Conservation (phyloP, 768 basidiomycete genomes). For the Boletus patriciae region DNA sequence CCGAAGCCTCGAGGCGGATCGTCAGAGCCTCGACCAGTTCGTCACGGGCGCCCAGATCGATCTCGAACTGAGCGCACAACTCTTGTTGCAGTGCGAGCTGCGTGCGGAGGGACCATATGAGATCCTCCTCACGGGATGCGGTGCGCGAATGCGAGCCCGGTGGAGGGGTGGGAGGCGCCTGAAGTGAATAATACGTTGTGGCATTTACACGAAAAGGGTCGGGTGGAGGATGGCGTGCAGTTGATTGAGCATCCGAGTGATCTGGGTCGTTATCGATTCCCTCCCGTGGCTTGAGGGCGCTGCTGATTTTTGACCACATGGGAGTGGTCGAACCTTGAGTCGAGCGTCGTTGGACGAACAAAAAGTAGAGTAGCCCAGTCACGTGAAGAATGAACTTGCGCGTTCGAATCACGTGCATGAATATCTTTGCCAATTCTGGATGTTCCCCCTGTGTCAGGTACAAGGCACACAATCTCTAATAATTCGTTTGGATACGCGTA, state of each 20-base stretch:
- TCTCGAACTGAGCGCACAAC: slow-evolving; percentile 72
- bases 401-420: slow-evolving; percentile 25
- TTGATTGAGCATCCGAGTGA: slow-evolving; percentile 22
- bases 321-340: slow-evolving; percentile 1
- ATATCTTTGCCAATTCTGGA: background rate
- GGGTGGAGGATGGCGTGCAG: slow-evolving; percentile 45
- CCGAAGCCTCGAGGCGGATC: slow-evolving; percentile 50
- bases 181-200: slow-evolving; percentile 75
- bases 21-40: slow-evolving; percentile 65
- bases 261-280: slow-evolving; percentile 22
- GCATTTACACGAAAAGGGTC: slow-evolving; percentile 76
- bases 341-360: background rate
- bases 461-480: background rate
- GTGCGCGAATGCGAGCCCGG: slow-evolving; percentile 52
- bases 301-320: slow-evolving; percentile 67
- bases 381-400: slow-evolving; percentile 33
- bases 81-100: slow-evolving; percentile 76
- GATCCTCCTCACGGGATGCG: slow-evolving; percentile 67
- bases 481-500: slow-evolving; percentile 6
- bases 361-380: slow-evolving; percentile 8
- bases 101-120: slow-evolving; percentile 72
- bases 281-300: slow-evolving; percentile 49
- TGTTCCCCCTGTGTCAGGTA: no score
- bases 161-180: slow-evolving; percentile 66
- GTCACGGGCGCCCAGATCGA: slow-evolving; percentile 71